Conservation (phyloP, 371 early-diverging fungal species). For the Haplosporangium sp. region DNA sequence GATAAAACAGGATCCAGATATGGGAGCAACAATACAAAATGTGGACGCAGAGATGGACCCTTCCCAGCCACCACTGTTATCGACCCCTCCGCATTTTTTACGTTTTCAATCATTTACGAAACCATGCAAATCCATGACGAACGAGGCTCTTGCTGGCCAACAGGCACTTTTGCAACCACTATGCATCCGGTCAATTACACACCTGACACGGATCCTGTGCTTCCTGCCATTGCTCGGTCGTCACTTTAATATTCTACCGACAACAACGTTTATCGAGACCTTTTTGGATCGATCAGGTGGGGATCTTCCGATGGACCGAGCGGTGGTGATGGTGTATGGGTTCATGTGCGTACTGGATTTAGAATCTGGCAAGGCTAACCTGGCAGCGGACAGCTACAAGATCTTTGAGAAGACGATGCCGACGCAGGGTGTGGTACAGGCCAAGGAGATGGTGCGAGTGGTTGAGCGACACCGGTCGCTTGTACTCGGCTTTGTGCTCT, state of each 20-base stretch:
- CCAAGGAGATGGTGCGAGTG: constrained; percentile 39
- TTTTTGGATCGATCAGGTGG: constrained; percentile 39
- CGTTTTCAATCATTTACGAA: neutral
- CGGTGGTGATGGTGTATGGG: constrained; percentile 45
- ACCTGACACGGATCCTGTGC: constrained; percentile 31
- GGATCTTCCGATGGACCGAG: constrained; percentile 39
- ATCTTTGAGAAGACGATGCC: constrained; percentile 49
- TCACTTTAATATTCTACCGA: constrained; percentile 35
- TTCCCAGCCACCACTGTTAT: neutral
- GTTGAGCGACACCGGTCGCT: constrained; percentile 30
- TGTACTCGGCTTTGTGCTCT: constrained; percentile 22
- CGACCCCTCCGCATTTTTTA: neutral
- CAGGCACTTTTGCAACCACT: constrained; percentile 2
- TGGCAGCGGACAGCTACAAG: constrained; percentile 31
- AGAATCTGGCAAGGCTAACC: constrained; percentile 43
- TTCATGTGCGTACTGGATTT: constrained; percentile 51
- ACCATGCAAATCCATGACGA: constrained; percentile 10
- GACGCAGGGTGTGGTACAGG: constrained; percentile 36
- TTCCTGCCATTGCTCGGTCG: constrained; percentile 46
- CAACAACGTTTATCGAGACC: constrained; percentile 38
- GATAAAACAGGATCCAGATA: neutral
- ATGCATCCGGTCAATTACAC: constrained; percentile 15
- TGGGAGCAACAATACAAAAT: neutral
- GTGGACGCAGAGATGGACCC: too few species aligned
- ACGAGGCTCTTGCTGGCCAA: constrained; percentile 13